A percentile compares a stretch with the other conserved stretches of the same genome.
Evolutionary conservation across 2,329 filamentous ascomycete species (phyloP).

Genomic region (Neonectria faginata): DNA sequence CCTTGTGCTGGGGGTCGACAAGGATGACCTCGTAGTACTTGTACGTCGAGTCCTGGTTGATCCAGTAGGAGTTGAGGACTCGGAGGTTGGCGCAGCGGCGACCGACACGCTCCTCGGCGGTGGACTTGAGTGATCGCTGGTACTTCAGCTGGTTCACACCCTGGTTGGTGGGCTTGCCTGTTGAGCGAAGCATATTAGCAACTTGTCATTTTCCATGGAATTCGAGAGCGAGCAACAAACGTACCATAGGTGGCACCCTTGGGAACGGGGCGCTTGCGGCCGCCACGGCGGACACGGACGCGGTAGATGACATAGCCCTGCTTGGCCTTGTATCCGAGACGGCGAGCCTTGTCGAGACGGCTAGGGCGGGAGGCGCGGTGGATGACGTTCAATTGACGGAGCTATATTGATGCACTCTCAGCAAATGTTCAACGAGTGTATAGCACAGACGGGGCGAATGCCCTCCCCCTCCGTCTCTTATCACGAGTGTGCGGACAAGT

Average conservation of each 20-base stretch:
- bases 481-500: constrained; percentile 20
- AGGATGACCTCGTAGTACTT: constrained; percentile 99
- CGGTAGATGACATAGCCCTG: constrained; percentile 99
- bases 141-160: constrained; percentile 99
- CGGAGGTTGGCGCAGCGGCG: constrained; percentile 98
- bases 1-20: constrained; percentile 99
- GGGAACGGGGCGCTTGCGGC: constrained; percentile 94
- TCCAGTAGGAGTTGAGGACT: constrained; percentile 99
- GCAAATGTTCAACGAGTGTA: constrained; percentile 99
- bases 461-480: constrained; percentile 24
- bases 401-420: constrained; percentile 99
- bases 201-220: constrained; percentile 1
- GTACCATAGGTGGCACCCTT: constrained; percentile 99
- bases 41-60: constrained; percentile 99
- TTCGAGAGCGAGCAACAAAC: constrained; percentile 48
- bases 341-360: constrained; percentile 99
- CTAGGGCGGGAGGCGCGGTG: constrained; percentile 98
- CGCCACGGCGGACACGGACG: constrained; percentile 97
- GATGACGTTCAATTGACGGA: constrained; percentile 99
- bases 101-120: constrained; percentile 99
- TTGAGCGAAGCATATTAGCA: constrained; percentile 43
- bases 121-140: constrained; percentile 98
- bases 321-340: constrained; percentile 99
- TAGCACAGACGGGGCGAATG: constrained; percentile 67
- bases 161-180: constrained; percentile 99